Conservation (phyloP, 306 rosid species). For the peach (Prunus persica) region DNA sequence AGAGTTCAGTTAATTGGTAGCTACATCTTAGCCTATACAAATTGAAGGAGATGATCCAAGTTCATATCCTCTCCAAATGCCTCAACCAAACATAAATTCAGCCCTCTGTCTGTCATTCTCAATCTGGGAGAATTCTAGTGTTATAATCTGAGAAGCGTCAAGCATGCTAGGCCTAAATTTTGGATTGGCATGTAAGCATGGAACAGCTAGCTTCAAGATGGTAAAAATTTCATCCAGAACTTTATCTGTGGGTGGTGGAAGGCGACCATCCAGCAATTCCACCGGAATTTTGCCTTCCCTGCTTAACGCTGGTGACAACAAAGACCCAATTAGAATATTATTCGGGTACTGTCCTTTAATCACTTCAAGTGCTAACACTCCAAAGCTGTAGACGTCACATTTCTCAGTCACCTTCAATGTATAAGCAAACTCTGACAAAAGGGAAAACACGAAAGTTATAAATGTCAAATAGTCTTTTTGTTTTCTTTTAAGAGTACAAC, state of each 20-base stretch:
- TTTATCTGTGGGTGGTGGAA: conserved; percentile 20
- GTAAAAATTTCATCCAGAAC: conserved; percentile 12
- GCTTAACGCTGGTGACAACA: conserved; percentile 8
- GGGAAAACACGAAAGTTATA: background rate
- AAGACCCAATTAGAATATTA: conserved; percentile 7
- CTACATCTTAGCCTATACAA: background rate
- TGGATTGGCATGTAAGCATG: conserved; percentile 33
- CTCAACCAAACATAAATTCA: conserved; percentile 1
- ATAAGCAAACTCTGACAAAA: conserved; percentile 40
- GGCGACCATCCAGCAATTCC: conserved; percentile 33
- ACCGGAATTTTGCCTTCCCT: conserved; percentile 2
- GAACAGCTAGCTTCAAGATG: conserved; percentile 24
- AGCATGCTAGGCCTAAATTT: conserved; percentile 31
- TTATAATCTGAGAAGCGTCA: conserved; percentile 20
- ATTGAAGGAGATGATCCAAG: background rate
- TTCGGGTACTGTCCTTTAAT: conserved; percentile 32
- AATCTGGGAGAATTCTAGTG: conserved; percentile 1
- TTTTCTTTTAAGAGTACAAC: no score
- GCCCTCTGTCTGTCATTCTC: background rate
- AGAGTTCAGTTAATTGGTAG: background rate
- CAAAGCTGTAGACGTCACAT: conserved; percentile 44
- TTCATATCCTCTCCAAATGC: background rate
- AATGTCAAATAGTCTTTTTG: background rate
- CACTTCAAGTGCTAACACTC: conserved; percentile 33
- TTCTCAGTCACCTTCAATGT: conserved; percentile 34